Evolutionary conservation across 169 alveolate species (phyloP), one percentile per base, ranked within the genome.

Genomic region (Plasmodium ovale): DNA sequence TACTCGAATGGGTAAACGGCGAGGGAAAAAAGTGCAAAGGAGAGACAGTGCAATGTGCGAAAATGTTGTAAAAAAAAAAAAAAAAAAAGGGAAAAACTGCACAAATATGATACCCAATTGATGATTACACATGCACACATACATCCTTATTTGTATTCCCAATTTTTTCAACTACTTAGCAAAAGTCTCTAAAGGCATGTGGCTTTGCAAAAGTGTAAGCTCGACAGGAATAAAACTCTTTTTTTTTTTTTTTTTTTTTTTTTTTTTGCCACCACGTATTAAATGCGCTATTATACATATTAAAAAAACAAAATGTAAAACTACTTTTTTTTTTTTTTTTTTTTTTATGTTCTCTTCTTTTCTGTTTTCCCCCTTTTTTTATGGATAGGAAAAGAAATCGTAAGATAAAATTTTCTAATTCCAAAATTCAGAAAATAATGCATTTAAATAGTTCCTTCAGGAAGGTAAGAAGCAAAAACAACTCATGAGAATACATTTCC

Each of bases 351-450:
- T n/a, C n/a, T n/a, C n/a, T n/a, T n/a, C n/a, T n/a, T n/a, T n/a
- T n/a, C n/a, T n/a, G n/a, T n/a, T 42, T 35, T 5, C 19, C 7
- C 58, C 12, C 16, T 16, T 25, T 35, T 42, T 51, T 53, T 47
- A 14, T 29, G 37, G 16, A 49, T 54, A 77, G 77, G 64, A 25
- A 35, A 53, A 51, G 29, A 62, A 59, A 62, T 29, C 37, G 51
- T 31, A 60, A 65, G 23, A 21, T 68, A 23, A 77, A 77, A 77
- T 77, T 77, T 42, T 77, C 88, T 19, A 31, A 47, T 42, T 39
- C 47, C 33, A 77, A 77, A 77, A 77, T 77, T 35, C 88, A 77
- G 42, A 77, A 62, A 21, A 77, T 77, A 60, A 77, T 77, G 88
- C 77, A 77, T 53, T 67, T 77, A 62, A 77, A 77, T 49, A 62